phyloP scores from a whole-genome alignment of 2,329 filamentous ascomycete species.

The Diaporthe citriasiana region DNA sequence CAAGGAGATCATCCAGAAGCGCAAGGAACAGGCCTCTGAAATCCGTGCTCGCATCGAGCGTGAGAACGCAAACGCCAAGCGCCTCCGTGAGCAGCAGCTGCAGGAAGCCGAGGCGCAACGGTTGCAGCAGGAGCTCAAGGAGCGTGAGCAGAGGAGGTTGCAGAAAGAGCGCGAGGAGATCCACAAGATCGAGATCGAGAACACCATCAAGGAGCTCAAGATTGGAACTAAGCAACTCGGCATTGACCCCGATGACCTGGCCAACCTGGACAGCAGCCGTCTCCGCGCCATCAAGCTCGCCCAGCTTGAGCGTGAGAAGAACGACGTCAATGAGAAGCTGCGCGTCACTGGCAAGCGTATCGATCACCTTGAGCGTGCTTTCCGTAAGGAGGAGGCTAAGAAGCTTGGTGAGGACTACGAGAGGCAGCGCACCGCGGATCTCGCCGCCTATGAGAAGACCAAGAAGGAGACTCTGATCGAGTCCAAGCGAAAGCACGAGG shows the following conservation, averaged over 20 bases:
- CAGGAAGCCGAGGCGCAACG: conserved; percentile 92
- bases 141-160: conserved; percentile 88
- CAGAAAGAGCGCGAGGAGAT: conserved; percentile 91
- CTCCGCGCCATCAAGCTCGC: conserved; percentile 95
- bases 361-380: conserved; percentile 96
- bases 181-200: conserved; percentile 93
- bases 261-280: conserved; percentile 88
- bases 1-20: conserved; percentile 93
- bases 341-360: conserved; percentile 94
- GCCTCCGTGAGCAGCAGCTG: conserved; percentile 86
- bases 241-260: conserved; percentile 85
- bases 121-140: conserved; percentile 91
- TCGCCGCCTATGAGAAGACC: conserved; percentile 82
- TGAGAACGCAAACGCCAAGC: conserved; percentile 91
- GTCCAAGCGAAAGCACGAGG: conserved; percentile 89
- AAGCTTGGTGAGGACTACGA: conserved; percentile 90
- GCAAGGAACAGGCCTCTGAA: conserved; percentile 95
- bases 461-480: conserved; percentile 85
- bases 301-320: conserved; percentile 98
- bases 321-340: conserved; percentile 91
- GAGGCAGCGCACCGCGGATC: conserved; percentile 82
- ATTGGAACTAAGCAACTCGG: conserved; percentile 82
- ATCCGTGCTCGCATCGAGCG: conserved; percentile 89
- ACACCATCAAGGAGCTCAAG: conserved; percentile 92
- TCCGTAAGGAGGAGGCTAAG: conserved; percentile 95